phyloP scores from a whole-genome alignment of 257 asterid genomes.

The Striga asiatica region DNA sequence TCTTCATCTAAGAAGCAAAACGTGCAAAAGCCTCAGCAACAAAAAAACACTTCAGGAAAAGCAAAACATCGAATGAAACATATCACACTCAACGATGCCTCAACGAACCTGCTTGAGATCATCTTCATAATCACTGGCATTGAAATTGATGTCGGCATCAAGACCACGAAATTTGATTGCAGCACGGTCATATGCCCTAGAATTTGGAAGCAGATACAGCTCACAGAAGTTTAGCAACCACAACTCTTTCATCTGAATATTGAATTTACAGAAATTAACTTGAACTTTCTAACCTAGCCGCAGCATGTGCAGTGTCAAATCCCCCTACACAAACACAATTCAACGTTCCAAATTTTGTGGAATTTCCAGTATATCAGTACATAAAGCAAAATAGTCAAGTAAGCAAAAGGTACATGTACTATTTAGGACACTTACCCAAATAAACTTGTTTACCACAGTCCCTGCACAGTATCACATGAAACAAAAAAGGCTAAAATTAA shows the following conservation, averaged over 20 bases:
- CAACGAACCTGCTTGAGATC: conserved; percentile 66
- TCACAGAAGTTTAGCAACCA: conserved; percentile 1
- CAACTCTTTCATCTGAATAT: background rate
- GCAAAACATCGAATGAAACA: background rate
- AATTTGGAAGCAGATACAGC: conserved; percentile 12
- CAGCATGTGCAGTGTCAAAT: conserved; percentile 94
- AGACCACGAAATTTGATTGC: conserved; percentile 89
- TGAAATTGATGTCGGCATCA: conserved; percentile 89
- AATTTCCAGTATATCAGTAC: conserved; percentile 11
- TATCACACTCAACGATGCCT: background rate
- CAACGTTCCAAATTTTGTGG: conserved; percentile 9
- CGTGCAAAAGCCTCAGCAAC: conserved; percentile 1
- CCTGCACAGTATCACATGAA: conserved; percentile 50
- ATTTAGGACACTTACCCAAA: conserved; percentile 42
- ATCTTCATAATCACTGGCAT: conserved; percentile 59
- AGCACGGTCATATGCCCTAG: conserved; percentile 95
- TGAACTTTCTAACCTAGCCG: conserved; percentile 67
- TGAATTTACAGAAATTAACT: conserved; percentile 4
- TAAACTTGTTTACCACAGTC: conserved; percentile 95
- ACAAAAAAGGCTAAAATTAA: conserved; percentile 1
- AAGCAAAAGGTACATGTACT: background rate
- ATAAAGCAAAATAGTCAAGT: background rate
- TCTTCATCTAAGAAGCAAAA: conserved; percentile 45
- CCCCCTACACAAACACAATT: conserved; percentile 48
- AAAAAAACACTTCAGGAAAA: conserved; percentile 7